Evolutionary conservation across 23 red algal genomes (phyloP).

Genomic region (Gracilaria gracilis): DNA sequence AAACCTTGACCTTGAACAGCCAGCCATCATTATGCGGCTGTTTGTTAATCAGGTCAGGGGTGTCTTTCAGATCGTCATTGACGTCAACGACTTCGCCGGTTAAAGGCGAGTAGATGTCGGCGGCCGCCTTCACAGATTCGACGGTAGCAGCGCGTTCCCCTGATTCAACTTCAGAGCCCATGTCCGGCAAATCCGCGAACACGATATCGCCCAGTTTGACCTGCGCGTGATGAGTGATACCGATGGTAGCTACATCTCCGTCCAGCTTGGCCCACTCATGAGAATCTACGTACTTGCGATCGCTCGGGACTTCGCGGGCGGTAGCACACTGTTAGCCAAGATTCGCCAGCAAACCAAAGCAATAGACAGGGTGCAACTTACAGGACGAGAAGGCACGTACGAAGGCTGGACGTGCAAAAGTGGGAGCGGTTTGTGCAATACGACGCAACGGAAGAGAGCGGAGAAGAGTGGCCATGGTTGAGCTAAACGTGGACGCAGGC

Average conservation of each 20-base stretch:
- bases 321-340: neutral
- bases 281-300: slow-evolving; percentile 90
- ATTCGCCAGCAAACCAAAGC: neutral
- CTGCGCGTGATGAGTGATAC: slow-evolving; percentile 94
- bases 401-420: neutral
- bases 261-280: slow-evolving; percentile 97
- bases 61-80: slow-evolving; percentile 75
- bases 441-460: slow-evolving; percentile 34
- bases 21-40: slow-evolving; percentile 83
- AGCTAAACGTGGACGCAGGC: neutral
- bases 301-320: slow-evolving; percentile 55
- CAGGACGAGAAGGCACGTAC: neutral
- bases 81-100: slow-evolving; percentile 84
- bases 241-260: slow-evolving; percentile 85
- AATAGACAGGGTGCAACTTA: neutral
- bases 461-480: neutral
- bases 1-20: slow-evolving; percentile 88
- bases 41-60: slow-evolving; percentile 79
- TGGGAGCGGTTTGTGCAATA: neutral
- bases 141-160: slow-evolving; percentile 77
- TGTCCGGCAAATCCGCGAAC: slow-evolving; percentile 86
- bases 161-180: slow-evolving; percentile 61
- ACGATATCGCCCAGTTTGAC: slow-evolving; percentile 94
- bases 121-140: slow-evolving; percentile 96
- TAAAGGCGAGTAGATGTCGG: slow-evolving; percentile 84